Evolutionary conservation across 2,329 filamentous ascomycete species (phyloP), one percentile per base, ranked within the genome.

Genomic region (Colletotrichum sublineola): DNA sequence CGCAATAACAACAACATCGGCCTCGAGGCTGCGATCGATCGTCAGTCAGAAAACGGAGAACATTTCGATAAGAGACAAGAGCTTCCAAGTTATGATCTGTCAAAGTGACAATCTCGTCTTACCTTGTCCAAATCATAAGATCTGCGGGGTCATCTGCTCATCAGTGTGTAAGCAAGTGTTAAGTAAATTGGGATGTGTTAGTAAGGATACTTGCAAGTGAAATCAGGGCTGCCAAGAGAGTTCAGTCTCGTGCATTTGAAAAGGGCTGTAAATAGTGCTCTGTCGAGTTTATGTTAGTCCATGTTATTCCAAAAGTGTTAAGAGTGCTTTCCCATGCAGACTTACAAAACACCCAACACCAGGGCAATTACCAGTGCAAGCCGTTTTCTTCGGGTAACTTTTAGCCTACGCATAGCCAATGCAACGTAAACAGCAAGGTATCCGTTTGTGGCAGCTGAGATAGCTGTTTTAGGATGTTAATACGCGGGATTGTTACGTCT

Each of bases 381-480:
- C 74, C 84, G 84, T 76, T 84, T 84, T 65, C 77, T 78, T 18
- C 79, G 71, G 12, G 79, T 78, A 73, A 85, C 78, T 46, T 83
- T 81, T 9, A 85, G 75, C 11, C 76, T 76, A 24, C 74, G 81
- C 0, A 85, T 77, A 0, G 84, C 78, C 1, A 82, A 58, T 2
- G 80, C 79, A 0, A 83, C 83, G 44, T 84, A 85, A 0, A 84
- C 68, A 24, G 84, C 82, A 9, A 85, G 78, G 61, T 85, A 85
- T 0, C 84, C 75, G 70, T 85, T 72, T 4, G 69, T 72, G 33
- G 46, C 69, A 15, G 69, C 69, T 2, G 69, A 72, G 33, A 72
- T 72, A 7, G 31, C 69, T 72, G 5, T 36, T 57, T 14, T 57
- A 5, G 14, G 6, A 6, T 36, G 53, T 57, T 5, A 57, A 12